A percentile compares a stretch with the other conserved stretches of the same genome.
Conservation (phyloP, 2,329 filamentous ascomycete genomes). For the Colletotrichum musae region DNA sequence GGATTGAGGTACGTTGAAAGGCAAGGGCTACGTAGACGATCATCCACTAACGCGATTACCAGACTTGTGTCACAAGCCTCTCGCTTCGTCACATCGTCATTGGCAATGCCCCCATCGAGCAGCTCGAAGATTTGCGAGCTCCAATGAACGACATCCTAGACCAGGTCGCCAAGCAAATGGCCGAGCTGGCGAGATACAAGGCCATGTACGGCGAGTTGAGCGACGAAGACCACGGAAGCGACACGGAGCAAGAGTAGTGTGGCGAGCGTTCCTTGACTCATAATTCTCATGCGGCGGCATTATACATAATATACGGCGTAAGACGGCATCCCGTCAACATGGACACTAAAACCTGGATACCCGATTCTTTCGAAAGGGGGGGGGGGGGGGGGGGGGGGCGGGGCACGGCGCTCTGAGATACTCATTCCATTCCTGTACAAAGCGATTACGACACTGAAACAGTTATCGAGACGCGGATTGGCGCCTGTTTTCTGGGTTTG, state of each 20-base stretch:
- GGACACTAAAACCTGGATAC: conserved; percentile 38
- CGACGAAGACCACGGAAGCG: conserved; percentile 50
- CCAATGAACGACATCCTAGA: conserved; percentile 82
- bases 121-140: conserved; percentile 80
- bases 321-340: conserved; percentile 35
- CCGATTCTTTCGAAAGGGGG: conserved; percentile 33
- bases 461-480: conserved; percentile 22
- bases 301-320: conserved; percentile 41
- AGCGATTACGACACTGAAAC: conserved; percentile 36
- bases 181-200: conserved; percentile 75
- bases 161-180: conserved; percentile 72
- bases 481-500: conserved; percentile 21
- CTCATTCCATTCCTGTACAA: conserved; percentile 37
- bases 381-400: no score
- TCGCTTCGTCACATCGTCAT: conserved; percentile 83
- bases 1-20: conserved; percentile 84
- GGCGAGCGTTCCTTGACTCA: conserved; percentile 36
- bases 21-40: no score
- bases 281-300: conserved; percentile 37
- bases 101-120: conserved; percentile 73
- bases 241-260: conserved; percentile 48
- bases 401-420: conserved; percentile 38
- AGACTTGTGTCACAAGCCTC: conserved; percentile 88
- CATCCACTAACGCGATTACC: conserved; percentile 44
- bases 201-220: conserved; percentile 64